Base-by-base conservation (phyloP, 73 alveolate genomes). In the Loxodes magnus region DNA sequence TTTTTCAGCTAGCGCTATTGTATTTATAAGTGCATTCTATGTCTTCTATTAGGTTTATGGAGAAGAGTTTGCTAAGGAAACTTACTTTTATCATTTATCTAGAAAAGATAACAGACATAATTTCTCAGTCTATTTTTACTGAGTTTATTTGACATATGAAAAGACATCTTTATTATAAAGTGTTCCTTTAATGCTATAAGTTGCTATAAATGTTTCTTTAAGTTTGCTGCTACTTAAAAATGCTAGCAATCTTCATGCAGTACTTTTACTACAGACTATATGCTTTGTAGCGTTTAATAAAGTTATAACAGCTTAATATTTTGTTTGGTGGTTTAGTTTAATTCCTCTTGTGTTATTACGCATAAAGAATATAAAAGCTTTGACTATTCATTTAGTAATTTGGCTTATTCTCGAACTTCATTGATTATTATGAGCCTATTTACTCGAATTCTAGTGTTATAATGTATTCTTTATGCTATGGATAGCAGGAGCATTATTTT, bases 21-120 rank as follows among this genome's bases (percentile, higher is more conserved):
- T 82, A 2, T 30, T 85, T 15, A 73, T 77, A 17, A 65, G 94
- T 26, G 93, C 87, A 14, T 52, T 75, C 12, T 38, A 42, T 33
- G 34, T 77, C 25, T 89, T 88, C 80, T 84, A 85, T 39, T 19
- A 46, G 20, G 35, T 80, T 46, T 87, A 88, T 51, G 96, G 96
- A 6, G 87, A 63, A 48, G 83, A 85, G 53, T 92, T 92, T 68
- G 64, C 89, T 23, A 85, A 79, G 55, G 94, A 92, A 65, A 63
- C 92, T 39, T 92, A 85, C 56, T 69, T 92, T 39, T 92, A 88
- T 67, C 99, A 92, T 61, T 56, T 90, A 29, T 67, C 67, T 27
- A 73, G 99, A 33, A 90, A 85, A 49, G 99, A 92, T 44, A 82
- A 85, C 82, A 50, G 97, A 26, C 99, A 92, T 61, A 92, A 92